These are phyloP conservation scores for Aspergillus versicolor DNA, from an alignment of 2,329 filamentous ascomycete species.

Conservation along the genomic window DNA sequence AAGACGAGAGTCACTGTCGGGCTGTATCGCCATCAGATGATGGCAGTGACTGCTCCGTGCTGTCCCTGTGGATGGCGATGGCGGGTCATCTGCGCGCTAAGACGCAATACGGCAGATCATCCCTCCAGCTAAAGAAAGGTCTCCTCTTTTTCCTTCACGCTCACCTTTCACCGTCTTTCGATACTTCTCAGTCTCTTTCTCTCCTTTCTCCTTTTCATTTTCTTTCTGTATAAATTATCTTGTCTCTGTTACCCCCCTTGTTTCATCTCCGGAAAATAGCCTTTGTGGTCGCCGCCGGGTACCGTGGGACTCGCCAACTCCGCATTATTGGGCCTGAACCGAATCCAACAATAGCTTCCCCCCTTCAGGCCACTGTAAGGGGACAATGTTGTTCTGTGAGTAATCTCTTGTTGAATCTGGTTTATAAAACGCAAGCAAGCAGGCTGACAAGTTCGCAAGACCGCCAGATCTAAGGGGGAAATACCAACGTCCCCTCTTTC, in stretches of 20 bases:
- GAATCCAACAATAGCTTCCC: neutral
- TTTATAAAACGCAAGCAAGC: neutral
- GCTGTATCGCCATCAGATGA: constrained; percentile 3
- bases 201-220: neutral
- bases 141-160: constrained; percentile 1
- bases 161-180: neutral
- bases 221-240: neutral
- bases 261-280: neutral
- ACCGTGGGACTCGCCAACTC: constrained; percentile 1
- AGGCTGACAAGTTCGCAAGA: constrained; percentile 2
- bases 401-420: neutral
- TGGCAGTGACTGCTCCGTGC: neutral
- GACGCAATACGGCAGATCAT: neutral
- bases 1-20: neutral
- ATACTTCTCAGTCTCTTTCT: neutral
- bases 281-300: neutral
- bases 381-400: constrained; percentile 8
- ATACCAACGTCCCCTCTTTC: constrained; percentile 4
- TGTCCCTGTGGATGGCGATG: neutral
- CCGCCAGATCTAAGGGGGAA: constrained; percentile 5
- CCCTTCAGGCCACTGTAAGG: neutral
- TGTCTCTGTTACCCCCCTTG: neutral
- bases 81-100: constrained; percentile 13
- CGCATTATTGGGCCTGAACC: constrained; percentile 1
- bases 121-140: neutral